A percentile compares a stretch with the other conserved stretches of the same genome.
Evolutionary conservation across 108 stramenopile species (phyloP).

Genomic region (Skeletonema tropicum): DNA sequence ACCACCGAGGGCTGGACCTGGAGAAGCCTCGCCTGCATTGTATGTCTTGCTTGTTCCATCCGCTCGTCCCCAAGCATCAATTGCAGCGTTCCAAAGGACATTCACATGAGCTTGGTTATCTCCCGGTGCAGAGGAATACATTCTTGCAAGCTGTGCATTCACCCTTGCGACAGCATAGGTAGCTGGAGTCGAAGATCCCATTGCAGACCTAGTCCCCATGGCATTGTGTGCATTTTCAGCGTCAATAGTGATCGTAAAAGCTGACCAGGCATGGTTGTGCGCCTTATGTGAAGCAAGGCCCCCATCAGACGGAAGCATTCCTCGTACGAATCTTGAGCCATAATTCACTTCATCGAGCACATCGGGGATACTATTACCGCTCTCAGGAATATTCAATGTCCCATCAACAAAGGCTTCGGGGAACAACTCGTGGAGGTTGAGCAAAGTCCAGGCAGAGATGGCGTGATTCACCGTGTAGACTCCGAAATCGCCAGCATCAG

Average conservation of each 20-base stretch:
- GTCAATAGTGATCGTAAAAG: slow-evolving; percentile 28
- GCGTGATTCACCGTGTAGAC: slow-evolving; percentile 33
- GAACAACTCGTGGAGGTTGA: slow-evolving; percentile 28
- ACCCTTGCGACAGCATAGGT: slow-evolving; percentile 38
- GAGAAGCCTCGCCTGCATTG: slow-evolving; percentile 32
- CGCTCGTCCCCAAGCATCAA: slow-evolving; percentile 31
- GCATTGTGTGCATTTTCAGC: slow-evolving; percentile 13
- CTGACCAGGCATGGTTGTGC: slow-evolving; percentile 35
- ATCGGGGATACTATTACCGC: slow-evolving; percentile 28
- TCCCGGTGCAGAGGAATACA: slow-evolving; percentile 14
- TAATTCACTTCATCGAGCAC: slow-evolving; percentile 38
- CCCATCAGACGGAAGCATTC: slow-evolving; percentile 34
- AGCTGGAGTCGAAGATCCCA: slow-evolving; percentile 36
- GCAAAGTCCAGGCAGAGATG: slow-evolving; percentile 24
- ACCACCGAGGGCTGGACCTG: slow-evolving; percentile 27
- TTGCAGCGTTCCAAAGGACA: slow-evolving; percentile 18
- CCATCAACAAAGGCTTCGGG: slow-evolving; percentile 31
- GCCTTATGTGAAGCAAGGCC: slow-evolving; percentile 33
- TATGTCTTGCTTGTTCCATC: slow-evolving; percentile 28
- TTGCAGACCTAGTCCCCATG: slow-evolving; percentile 15
- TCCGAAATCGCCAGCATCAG: slow-evolving; percentile 34
- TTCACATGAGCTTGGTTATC: slow-evolving; percentile 12
- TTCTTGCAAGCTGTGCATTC: slow-evolving; percentile 34
- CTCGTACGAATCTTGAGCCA: slow-evolving; percentile 30
- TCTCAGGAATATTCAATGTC: slow-evolving; percentile 25